Conservation (phyloP, 306 rosid species). For the Malus orientalis region DNA sequence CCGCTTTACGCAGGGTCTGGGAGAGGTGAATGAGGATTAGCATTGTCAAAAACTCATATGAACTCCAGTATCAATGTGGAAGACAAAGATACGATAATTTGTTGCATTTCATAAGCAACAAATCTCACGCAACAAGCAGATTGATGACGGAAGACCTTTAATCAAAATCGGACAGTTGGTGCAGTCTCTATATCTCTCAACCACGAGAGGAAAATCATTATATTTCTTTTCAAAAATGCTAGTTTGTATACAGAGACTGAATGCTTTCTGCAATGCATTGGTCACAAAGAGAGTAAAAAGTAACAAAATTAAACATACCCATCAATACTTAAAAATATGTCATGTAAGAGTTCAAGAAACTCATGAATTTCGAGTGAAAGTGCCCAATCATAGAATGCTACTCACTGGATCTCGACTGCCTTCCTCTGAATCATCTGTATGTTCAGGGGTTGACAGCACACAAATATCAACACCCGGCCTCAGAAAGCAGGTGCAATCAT, state of each 20-base stretch:
- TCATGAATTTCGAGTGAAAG: slow-evolving; percentile 1
- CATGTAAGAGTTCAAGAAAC: background rate
- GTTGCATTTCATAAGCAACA: background rate
- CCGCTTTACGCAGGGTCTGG: too few relatives aligned
- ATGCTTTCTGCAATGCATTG: background rate
- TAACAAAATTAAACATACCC: background rate
- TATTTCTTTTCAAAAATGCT: background rate
- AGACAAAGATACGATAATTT: too few relatives aligned
- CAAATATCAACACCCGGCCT: slow-evolving; percentile 78
- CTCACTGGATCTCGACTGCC: slow-evolving; percentile 42
- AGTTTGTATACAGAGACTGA: background rate
- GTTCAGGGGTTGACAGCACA: slow-evolving; percentile 36
- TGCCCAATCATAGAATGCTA: slow-evolving; percentile 9
- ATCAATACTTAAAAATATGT: background rate
- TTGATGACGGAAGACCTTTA: background rate
- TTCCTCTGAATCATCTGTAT: slow-evolving; percentile 15
- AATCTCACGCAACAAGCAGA: background rate
- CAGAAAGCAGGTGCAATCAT: slow-evolving; percentile 67
- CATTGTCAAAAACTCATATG: too few relatives aligned
- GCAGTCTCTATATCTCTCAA: background rate
- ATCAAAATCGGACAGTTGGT: background rate
- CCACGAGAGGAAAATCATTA: background rate
- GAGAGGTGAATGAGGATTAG: too few relatives aligned
- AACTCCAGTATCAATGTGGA: too few relatives aligned
- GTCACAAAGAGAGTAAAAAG: background rate